Percentiles rank a stretch among this genome's conserved stretches.
phyloP scores from a whole-genome alignment of 139 green algal species.

The Edaphochlamys debaryana region DNA sequence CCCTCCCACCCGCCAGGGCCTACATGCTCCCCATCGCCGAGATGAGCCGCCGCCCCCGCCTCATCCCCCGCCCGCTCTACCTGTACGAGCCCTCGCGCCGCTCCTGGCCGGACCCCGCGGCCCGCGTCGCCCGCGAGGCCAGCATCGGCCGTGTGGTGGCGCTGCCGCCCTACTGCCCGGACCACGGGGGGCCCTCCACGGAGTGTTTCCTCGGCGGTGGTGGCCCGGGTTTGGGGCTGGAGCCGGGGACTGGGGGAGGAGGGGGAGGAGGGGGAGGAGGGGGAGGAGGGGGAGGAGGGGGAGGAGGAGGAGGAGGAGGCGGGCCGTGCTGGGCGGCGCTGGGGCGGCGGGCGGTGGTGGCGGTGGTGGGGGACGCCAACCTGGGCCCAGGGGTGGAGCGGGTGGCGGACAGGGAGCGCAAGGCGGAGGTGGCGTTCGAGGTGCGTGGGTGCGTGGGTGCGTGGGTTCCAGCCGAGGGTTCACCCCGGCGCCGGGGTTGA shows the following conservation, averaged over 20 bases:
- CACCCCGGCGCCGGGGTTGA: neutral
- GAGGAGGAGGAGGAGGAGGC: neutral
- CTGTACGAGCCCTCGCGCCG: conserved; percentile 32
- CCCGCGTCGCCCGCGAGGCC: neutral
- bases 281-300: neutral
- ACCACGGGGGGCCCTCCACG: neutral
- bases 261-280: neutral
- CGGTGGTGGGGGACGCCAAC: conserved; percentile 42
- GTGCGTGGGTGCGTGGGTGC: neutral
- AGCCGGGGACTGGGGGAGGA: no score
- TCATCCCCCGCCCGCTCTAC: conserved; percentile 14
- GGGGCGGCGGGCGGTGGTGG: conserved; percentile 12
- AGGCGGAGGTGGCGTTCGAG: conserved; percentile 30
- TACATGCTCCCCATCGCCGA: conserved; percentile 40
- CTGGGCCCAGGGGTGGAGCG: neutral
- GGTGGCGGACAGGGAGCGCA: neutral
- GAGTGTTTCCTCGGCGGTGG: no score
- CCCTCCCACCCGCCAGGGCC: conserved; percentile 47
- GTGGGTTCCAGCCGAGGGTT: neutral
- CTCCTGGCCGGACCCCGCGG: neutral
- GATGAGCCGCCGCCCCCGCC: neutral
- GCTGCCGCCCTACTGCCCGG: conserved; percentile 10
- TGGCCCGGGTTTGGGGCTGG: no score
- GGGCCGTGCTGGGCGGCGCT: neutral
- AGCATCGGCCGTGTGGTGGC: conserved; percentile 16